Evolutionary conservation across 1,284 basidiomycete genomes (phyloP), one percentile per base, ranked within the genome.

Genomic region (Cutaneotrichosporon dermatis): DNA sequence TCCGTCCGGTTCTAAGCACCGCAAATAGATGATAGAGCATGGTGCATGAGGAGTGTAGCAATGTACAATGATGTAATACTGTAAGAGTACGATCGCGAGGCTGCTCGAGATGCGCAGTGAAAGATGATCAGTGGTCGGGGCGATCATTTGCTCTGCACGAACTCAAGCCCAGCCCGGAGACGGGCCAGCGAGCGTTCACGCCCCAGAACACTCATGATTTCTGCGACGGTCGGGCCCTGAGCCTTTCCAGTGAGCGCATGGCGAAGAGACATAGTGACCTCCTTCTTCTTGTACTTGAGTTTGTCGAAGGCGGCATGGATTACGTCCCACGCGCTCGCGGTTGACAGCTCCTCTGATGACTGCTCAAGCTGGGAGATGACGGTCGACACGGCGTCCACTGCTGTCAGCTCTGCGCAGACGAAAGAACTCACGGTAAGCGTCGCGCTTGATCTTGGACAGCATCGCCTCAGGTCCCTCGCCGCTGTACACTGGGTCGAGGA

Each of bases 201-300:
- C 4, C 74, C 74, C 0, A 75, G 62, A 1, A 72, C 68, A 25
- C 45, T 45, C 64, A 74, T 68, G 33, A 72, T 62, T 12, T 65
- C 63, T 1, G 74, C 69, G 5, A 74, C 59, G 45, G 68, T 67
- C 0, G 72, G 71, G 5, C 72, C 73, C 51, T 66, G 57, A 67
- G 72, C 89, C 78, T 85, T 83, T 1, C 86, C 90, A 0, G 88
- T 92, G 62, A 94, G 75, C 3, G 87, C 88, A 68, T 89, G 84
- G 52, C 92, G 79, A 46, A 93, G 73, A 0, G 85, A 82, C 2
- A 83, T 86, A 84, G 91, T 86, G 61, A 89, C 83, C 12, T 80
- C 67, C 56, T 84, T 87, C 45, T 79, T 79, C 55, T 81, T 80
- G 44, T 85, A 61, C 3, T 72, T 75, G 0, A 81, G 69, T 7